Evolutionary conservation across 441 rosid species (phyloP).

Genomic region (Mallotus japonicus): DNA sequence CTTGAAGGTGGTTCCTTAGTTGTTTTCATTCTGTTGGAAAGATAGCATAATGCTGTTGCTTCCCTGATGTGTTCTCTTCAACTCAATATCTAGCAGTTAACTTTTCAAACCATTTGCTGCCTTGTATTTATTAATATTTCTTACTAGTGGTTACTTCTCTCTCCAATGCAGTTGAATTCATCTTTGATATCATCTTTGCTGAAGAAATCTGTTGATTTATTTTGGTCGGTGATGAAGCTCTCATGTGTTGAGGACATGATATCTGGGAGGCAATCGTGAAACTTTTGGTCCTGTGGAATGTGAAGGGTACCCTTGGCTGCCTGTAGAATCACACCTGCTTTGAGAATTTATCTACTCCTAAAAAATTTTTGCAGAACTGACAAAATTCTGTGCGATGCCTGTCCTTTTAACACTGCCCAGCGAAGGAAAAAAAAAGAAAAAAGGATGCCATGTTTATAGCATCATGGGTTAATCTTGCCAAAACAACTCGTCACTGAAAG

Average conservation of each 20-base stretch:
- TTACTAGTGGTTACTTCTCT: constrained; percentile 17
- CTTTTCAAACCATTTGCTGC: background rate
- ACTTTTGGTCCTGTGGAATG: background rate
- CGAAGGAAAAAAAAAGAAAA: background rate
- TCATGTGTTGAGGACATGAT: background rate
- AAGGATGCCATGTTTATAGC: background rate
- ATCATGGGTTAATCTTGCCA: too few species aligned
- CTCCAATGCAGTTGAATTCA: constrained; percentile 47
- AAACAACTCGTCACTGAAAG: too few species aligned
- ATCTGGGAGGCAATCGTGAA: background rate
- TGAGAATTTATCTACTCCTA: background rate
- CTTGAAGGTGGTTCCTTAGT: too few species aligned
- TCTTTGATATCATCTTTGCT: constrained; percentile 66
- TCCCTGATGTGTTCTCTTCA: background rate
- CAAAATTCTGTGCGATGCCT: too few species aligned
- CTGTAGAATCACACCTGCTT: background rate
- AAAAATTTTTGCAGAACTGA: too few species aligned
- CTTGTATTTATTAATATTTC: background rate
- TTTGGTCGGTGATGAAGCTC: constrained; percentile 18
- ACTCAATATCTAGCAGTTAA: background rate
- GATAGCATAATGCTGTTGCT: background rate
- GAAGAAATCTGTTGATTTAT: constrained; percentile 49
- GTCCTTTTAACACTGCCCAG: too few species aligned
- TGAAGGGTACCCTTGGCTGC: background rate
- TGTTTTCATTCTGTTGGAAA: too few species aligned